Base-by-base conservation (phyloP, 768 basidiomycete genomes). In the Rhodotorula toruloides region DNA sequence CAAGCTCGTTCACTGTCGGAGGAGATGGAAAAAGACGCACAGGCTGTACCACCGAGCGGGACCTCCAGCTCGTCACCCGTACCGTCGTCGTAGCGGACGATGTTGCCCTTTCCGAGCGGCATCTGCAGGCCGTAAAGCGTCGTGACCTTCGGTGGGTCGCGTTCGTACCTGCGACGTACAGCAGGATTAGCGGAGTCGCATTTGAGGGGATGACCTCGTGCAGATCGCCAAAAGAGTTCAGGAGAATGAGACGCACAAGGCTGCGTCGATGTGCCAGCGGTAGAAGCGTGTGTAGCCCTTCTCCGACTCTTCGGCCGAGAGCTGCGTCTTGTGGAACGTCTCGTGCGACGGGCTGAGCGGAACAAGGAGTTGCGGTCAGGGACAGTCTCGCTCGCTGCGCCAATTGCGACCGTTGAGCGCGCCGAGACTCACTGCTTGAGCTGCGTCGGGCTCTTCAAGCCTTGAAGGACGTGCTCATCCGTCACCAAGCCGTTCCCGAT, bases 21-120 rank as follows among this genome's bases (percentile, higher is more conserved):
- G 29, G 32, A 29, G 21, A 22, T 19, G 40, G 46, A 17, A 19
- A 25, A 17, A 16, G 25, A 86, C 61, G 86, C 83, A 77, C 90
- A 92, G 12, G 87, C 89, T 2, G 91, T 94, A 1, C 89, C 90
- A 2, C 90, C 91, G 11, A 92, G 81, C 10, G 91, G 89, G 0
- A 92, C 91, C 11, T 81, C 74, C 5, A 92, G 80, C 77, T 87
- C 87, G 68, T 92, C 90, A 2, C 87, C 88, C 4, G 90, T 88
- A 4, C 89, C 90, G 76, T 93, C 91, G 47, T 74, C 74, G 65
- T 74, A 73, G 4, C 71, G 58, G 17, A 71, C 70, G 21, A 17
- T 68, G 80, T 94, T 90, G 27, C 67, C 74, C 17, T 79, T 74
- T 3, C 89, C 90, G 31, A 80, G 67, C 5, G 91, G 91, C 0